Conservation (phyloP, 345 rosid genomes). For the Psidium friedrichsthalianum region DNA sequence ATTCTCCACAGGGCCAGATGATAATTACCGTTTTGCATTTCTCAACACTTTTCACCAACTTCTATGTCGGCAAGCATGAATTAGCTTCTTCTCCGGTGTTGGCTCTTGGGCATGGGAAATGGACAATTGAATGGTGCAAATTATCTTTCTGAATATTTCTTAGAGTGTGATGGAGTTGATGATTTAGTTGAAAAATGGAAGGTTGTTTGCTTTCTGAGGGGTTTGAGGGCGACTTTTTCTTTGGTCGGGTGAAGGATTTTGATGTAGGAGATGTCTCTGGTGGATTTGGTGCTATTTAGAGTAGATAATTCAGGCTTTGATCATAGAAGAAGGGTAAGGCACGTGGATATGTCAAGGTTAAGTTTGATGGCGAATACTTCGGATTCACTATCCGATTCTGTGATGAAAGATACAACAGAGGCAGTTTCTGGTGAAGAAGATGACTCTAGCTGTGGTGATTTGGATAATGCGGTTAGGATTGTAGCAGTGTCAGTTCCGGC, state of each 20-base stretch:
- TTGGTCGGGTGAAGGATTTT: conserved; percentile 33
- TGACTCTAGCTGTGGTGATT: conserved; percentile 22
- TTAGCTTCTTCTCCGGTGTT: neutral
- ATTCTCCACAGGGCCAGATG: conserved; percentile 14
- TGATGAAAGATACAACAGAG: conserved; percentile 4
- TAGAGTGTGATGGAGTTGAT: conserved; percentile 23
- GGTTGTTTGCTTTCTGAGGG: conserved; percentile 23
- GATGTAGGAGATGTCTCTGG: conserved; percentile 55
- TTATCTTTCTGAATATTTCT: conserved; percentile 19
- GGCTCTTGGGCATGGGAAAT: conserved; percentile 37
- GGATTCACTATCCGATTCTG: conserved; percentile 31
- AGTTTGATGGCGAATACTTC: conserved; percentile 26
- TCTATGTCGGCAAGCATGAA: neutral
- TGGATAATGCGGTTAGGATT: conserved; percentile 23
- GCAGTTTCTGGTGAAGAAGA: conserved; percentile 13
- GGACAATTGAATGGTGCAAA: conserved; percentile 13
- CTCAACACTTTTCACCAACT: neutral
- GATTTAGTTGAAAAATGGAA: conserved; percentile 40
- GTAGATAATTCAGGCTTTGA: conserved; percentile 39
- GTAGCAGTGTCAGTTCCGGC: conserved; percentile 6
- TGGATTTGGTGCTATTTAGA: conserved; percentile 40
- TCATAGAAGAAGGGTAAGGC: conserved; percentile 21
- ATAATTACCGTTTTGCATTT: conserved; percentile 19
- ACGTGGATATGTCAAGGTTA: conserved; percentile 24
- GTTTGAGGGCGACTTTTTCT: conserved; percentile 29